Evolutionary conservation across 208 protist genomes (phyloP), one percentile per base, ranked within the genome.

Genomic region (Tritrichomonas musculus): DNA sequence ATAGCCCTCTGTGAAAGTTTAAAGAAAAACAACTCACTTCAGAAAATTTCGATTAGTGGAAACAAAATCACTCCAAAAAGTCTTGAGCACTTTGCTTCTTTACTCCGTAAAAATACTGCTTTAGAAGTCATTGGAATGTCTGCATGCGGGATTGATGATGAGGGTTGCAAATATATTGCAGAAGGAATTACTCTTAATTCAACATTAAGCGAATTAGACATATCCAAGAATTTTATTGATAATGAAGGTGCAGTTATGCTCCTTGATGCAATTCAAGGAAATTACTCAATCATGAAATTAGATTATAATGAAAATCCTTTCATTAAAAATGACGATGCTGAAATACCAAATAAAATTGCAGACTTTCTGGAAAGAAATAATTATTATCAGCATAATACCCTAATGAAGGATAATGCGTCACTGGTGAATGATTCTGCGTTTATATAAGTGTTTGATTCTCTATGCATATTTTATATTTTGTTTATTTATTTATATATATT

Each of bases 291-390:
- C 0, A 44, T 88, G 8, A 88, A 88, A 57, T 53, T 88, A 8
- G 77, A 88, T 57, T 57, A 88, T n/a, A 69, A 69, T 69, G 64
- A 69, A n/a, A 69, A 69, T n/a, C 64, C 64, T n/a, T 47, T 50
- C n/a, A 5, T 22, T 53, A 1, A 13, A n/a, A 0, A 20, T 82
- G 20, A n/a, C n/a, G 39, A 88, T 57, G 17, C 11, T n/a, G 39
- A 36, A n/a, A 50, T 82, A 1, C 33, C 33, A 44, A 39, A 82
- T 41, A 82, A 82, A 82, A 88, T 88, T 88, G 77, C 77, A 27
- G 77, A 88, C 44, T 88, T 53, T 57, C 44, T 88, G 14, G 77
- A 88, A 57, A 88, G 77, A 57, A 88, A 88, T 49, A 88, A 88
- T 88, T 88, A 88, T 50, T 88, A 88, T 57, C 47, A 60, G 47